Evolutionary conservation across 2,329 filamentous ascomycete species (phyloP).

Genomic region (Aspergillus floridensis): DNA sequence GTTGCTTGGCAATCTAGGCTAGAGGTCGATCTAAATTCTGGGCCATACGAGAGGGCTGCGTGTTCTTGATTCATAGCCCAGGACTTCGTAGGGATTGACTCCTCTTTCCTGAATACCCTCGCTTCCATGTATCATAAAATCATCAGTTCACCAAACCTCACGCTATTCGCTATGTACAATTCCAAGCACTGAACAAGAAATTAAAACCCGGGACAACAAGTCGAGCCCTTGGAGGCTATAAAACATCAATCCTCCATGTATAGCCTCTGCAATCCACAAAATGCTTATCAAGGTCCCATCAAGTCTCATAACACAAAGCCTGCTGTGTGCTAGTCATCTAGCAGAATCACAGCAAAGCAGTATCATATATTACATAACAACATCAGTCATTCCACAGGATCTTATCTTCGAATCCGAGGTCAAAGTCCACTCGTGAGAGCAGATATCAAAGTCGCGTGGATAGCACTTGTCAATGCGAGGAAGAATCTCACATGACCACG

Average conservation of each 20-base stretch:
- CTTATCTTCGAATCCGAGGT: constrained; percentile 7
- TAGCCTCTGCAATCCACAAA: not conserved
- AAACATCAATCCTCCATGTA: not conserved
- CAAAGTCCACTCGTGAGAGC: not conserved
- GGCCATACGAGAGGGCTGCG: no score
- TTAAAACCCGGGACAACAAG: no score
- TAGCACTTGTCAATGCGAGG: not conserved
- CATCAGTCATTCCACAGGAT: constrained; percentile 3
- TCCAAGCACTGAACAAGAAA: no score
- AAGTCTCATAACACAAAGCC: constrained; percentile 1
- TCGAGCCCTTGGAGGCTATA: not conserved
- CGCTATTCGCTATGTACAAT: not conserved
- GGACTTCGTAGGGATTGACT: no score
- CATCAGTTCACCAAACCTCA: not conserved
- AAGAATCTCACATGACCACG: constrained; percentile 39
- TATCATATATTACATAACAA: constrained; percentile 10
- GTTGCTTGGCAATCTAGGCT: no score
- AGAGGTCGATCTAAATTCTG: no score
- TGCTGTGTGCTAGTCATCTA: constrained; percentile 9
- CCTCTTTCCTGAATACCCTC: no score
- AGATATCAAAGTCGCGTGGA: not conserved
- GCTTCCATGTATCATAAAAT: not conserved
- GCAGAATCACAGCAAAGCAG: not conserved
- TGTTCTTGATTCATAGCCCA: no score
- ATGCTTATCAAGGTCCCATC: not conserved